These are phyloP conservation scores for Bolboschoenoplectus hybrid DNA, from an alignment of 202 grass and related monocot species.

Conservation along the genomic window DNA sequence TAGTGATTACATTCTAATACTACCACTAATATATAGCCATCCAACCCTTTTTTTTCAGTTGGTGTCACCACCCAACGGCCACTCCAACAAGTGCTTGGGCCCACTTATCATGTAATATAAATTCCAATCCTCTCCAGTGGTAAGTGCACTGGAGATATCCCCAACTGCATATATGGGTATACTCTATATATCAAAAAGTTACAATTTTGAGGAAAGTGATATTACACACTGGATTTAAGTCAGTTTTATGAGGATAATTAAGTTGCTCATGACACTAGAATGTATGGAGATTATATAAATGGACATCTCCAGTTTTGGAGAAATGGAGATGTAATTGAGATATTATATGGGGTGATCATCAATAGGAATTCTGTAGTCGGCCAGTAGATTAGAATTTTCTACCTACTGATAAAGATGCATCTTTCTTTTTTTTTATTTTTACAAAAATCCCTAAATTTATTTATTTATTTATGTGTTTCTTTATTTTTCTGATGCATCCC, in stretches of 20 bases:
- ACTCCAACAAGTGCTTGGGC: conserved; percentile 31
- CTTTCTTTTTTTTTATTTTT: neutral
- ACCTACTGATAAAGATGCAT: conserved; percentile 37
- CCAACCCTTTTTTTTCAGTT: conserved; percentile 32
- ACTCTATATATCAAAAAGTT: neutral
- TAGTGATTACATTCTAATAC: conserved; percentile 16
- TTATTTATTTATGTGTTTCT: conserved; percentile 24
- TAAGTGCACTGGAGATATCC: neutral
- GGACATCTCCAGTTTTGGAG: conserved; percentile 1
- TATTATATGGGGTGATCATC: conserved; percentile 11
- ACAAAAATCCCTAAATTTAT: conserved; percentile 17
- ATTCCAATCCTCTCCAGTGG: conserved; percentile 30
- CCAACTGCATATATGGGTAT: neutral
- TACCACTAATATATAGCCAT: conserved; percentile 28
- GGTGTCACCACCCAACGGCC: conserved; percentile 37
- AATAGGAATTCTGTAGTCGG: neutral
- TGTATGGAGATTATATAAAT: neutral
- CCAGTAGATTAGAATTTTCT: conserved; percentile 33
- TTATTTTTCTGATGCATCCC: conserved; percentile 19
- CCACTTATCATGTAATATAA: conserved; percentile 32
- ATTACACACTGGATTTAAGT: neutral
- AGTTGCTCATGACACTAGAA: neutral
- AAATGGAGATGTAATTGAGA: conserved; percentile 14
- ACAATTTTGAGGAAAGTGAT: neutral
- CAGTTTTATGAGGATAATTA: neutral